Evolutionary conservation across 768 basidiomycete species (phyloP), one percentile per base, ranked within the genome.

Genomic region (Leccinum broughii): DNA sequence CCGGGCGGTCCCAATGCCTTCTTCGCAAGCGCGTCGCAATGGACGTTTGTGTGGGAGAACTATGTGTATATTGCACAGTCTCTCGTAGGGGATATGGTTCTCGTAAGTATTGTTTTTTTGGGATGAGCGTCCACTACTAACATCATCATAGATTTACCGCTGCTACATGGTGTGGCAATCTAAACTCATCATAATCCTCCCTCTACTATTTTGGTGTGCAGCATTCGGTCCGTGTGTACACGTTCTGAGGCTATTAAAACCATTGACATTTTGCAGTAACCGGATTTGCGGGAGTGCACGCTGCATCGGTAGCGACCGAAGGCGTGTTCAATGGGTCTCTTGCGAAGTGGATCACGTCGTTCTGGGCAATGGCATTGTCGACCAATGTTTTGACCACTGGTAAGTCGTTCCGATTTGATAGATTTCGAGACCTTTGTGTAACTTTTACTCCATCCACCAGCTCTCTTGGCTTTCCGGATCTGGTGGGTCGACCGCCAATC

Each of bases 111-210:
- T n/a, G 8, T 7, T 17, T 51, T 20, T 11, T 60, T 24, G 3
- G 6, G 9, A 24, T 3, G 44, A 54, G 26, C 3, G 8, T n/a
- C 35, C 17, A 55, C 10, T 17, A 13, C 46, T 70, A 20, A 72
- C 7, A 2, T 0, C 3, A 3, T 49, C 30, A 4, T 9, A 73
- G 72, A 64, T 72, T 20, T 73, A 69, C 50, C 69, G 72, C 2
- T 69, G 65, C 48, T 76, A 76, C 30, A 66, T 68, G 14, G 73
- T 72, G n/a, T 77, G 75, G 75, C 73, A 70, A 26, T 69, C 66
- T 7, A 55, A 66, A 11, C 59, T 55, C 2, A 32, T 72, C n/a
- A 67, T 77, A 54, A 26, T 72, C 4, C 2, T 76, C 2, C 76
- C 76, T 3, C 20, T 17, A 11, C 34, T 76, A 9, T 57, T 73